phyloP scores from a whole-genome alignment of 179 eudicot species.

The Monotropa hypopitys region DNA sequence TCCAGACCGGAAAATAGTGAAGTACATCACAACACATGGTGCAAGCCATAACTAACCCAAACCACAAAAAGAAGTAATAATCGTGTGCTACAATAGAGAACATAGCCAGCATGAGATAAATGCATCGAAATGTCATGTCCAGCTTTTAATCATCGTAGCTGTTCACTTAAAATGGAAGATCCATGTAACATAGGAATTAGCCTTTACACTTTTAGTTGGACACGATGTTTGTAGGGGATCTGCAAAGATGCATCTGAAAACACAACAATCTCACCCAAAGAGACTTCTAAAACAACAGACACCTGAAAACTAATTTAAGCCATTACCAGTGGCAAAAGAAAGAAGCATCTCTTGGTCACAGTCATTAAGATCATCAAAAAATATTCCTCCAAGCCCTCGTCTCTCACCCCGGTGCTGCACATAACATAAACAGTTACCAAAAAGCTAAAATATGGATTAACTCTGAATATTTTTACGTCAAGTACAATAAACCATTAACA shows the following conservation, averaged over 20 bases:
- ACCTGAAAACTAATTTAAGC: neutral
- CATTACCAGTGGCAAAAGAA: conserved; percentile 76
- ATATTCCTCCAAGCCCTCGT: conserved; percentile 95
- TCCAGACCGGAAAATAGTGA: neutral
- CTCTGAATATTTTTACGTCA: neutral
- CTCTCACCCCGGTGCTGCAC: conserved; percentile 88
- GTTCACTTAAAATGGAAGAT: neutral
- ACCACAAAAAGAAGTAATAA: neutral
- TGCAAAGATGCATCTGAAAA: neutral
- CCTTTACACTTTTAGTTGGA: neutral
- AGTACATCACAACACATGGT: neutral
- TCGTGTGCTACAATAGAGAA: neutral
- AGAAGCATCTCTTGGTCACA: conserved; percentile 97
- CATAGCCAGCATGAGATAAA: neutral
- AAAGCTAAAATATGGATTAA: neutral
- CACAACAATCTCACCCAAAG: neutral
- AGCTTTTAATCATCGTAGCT: neutral
- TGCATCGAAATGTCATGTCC: neutral
- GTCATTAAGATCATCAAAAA: conserved; percentile 87
- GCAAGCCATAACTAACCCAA: neutral
- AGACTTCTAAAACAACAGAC: neutral
- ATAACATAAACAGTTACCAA: conserved; percentile 7
- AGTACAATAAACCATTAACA: neutral
- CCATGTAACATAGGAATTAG: neutral
- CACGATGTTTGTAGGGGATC: neutral